Percentiles rank a stretch among this genome's conserved stretches.
These are phyloP conservation scores for Malassezia sympodialis DNA, from an alignment of 1,284 basidiomycete species.

Conservation along the genomic window DNA sequence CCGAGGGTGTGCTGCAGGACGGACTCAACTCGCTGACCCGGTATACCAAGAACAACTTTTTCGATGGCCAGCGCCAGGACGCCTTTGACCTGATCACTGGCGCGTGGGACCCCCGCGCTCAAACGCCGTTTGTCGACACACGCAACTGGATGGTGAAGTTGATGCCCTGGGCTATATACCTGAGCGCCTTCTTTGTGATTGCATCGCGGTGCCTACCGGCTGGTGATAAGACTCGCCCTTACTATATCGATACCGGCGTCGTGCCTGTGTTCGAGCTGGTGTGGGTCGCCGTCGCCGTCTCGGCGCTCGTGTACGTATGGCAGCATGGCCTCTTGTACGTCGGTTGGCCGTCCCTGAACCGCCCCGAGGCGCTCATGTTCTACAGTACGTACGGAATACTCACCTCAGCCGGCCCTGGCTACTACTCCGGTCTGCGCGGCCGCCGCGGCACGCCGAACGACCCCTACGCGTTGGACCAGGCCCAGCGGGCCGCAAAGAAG, in stretches of 20 bases:
- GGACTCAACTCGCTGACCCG: conserved; percentile 74
- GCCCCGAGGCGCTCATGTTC: conserved; percentile 34
- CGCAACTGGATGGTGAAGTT: conserved; percentile 70
- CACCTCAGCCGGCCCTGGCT: conserved; percentile 36
- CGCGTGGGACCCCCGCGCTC: conserved; percentile 60
- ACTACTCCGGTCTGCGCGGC: conserved; percentile 31
- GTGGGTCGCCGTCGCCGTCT: conserved; percentile 26
- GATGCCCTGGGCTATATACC: conserved; percentile 70
- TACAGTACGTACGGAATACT: conserved; percentile 17
- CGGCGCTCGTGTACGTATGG: conserved; percentile 29
- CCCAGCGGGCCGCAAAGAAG: conserved; percentile 3
- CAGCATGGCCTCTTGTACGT: conserved; percentile 43
- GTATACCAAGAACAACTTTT: conserved; percentile 93
- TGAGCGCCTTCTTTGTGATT: conserved; percentile 65
- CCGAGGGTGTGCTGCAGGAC: conserved; percentile 69
- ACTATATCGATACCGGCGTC: conserved; percentile 7
- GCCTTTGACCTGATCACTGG: conserved; percentile 76
- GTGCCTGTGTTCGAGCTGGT: conserved; percentile 23
- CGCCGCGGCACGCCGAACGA: conserved; percentile 16
- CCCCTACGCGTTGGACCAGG: not conserved
- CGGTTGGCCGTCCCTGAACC: conserved; percentile 43
- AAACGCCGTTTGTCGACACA: conserved; percentile 65
- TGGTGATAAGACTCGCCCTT: conserved; percentile 6
- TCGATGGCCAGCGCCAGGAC: conserved; percentile 76
- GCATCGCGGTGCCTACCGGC: conserved; percentile 27